Evolutionary conservation across 2,329 filamentous ascomycete genomes (phyloP), one percentile per base, ranked within the genome.

Genomic region (Immersiporthe knoxdaviesiana): DNA sequence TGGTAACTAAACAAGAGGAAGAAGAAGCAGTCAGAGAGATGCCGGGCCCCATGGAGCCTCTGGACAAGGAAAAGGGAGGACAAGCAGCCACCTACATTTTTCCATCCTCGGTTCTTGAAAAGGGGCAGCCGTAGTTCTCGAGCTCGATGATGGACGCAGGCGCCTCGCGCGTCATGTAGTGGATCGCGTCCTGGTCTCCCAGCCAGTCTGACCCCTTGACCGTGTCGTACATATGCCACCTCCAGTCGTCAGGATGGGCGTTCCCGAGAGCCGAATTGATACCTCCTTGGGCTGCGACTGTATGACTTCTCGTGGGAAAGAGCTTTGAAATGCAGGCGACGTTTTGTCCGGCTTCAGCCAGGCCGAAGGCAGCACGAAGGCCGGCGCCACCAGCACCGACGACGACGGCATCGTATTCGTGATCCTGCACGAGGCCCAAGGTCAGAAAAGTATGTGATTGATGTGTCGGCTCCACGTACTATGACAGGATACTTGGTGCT

Each of bases 151-250:
- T 94, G 74, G 92, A 95, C 71, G 91, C 90, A 44, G 94, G 94
- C 72, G 94, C 94, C 84, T 97, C 94, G 78, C 94, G 89, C 77
- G 94, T 97, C 94, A 97, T 97, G 85, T 97, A 97, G 84, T 97
- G 94, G 79, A 97, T 97, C 74, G 94, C 94, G 80, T 97, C 94
- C 83, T 97, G 94, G 82, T 97, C 94, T 81, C 94, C 94, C 65
- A 97, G 89, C 94, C 94, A 97, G 85, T 97, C 94, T 74, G 93
- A 97, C 74, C 94, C 94, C 87, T 97, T 97, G 79, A 97, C 94
- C 58, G 94, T 97, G 81, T 97, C 94, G 86, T 97, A 97, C 94
- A 97, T 97, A 84, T 97, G 94, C 94, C 94, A 97, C 86, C 94
- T 90, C 94, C 94, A 97, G 84, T 97, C 94, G 78, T 97, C 94